Evolutionary conservation across 192 early-diverging fungal species (phyloP).

Genomic region (Backusella sp.): DNA sequence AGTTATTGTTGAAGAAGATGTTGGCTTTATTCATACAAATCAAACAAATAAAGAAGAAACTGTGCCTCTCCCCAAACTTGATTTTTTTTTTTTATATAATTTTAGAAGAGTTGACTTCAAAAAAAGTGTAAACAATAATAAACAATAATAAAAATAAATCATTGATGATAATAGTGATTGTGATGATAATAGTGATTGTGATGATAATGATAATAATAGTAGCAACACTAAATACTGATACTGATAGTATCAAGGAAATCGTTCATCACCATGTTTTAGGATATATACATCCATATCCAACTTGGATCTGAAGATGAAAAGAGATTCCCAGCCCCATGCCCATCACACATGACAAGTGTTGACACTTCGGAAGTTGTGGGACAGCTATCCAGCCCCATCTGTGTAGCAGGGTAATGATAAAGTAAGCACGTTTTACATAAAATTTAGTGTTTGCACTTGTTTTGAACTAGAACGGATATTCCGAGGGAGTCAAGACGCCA

Average conservation of each 20-base stretch:
- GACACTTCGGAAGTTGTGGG: constrained; percentile 1
- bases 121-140: constrained; percentile 7
- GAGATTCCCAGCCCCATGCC: background rate
- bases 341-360: constrained; percentile 3
- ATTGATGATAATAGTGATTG: background rate
- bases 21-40: background rate
- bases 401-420: constrained; percentile 2
- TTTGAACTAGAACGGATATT: constrained; percentile 8
- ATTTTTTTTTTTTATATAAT: background rate
- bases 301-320: background rate
- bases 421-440: constrained; percentile 7
- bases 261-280: background rate
- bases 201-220: background rate
- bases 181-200: background rate
- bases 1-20: background rate
- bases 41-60: background rate
- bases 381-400: constrained; percentile 6
- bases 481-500: background rate
- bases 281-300: background rate
- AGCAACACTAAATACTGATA: background rate
- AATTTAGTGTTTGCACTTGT: constrained; percentile 5
- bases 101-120: background rate
- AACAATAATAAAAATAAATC: background rate
- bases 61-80: background rate
- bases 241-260: background rate